These are phyloP conservation scores for Balansia obtecta DNA, from an alignment of 2,329 filamentous ascomycete species.

Conservation along the genomic window DNA sequence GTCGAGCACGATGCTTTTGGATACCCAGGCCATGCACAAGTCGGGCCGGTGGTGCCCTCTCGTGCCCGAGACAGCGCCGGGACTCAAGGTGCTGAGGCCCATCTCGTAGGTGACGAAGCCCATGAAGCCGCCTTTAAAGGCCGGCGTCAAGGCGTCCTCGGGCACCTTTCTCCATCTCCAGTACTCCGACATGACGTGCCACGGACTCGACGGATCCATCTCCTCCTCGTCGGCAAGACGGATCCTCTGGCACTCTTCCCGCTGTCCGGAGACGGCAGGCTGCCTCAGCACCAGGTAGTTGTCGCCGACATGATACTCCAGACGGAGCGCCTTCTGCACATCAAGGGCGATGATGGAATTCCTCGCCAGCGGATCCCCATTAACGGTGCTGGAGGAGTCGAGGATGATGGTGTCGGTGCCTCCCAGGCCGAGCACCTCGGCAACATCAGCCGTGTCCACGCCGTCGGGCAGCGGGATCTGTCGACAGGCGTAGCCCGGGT, in stretches of 20 bases:
- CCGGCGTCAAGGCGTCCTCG: conserved; percentile 15
- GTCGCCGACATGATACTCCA: conserved; percentile 46
- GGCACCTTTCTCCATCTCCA: conserved; percentile 18
- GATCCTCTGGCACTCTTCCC: conserved; percentile 16
- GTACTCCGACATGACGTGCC: conserved; percentile 38
- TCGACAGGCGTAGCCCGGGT: conserved; percentile 25
- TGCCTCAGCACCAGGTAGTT: conserved; percentile 19
- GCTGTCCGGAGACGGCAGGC: conserved; percentile 9
- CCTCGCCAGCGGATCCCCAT: conserved; percentile 30
- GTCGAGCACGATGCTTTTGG: conserved; percentile 66
- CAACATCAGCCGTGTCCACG: conserved; percentile 40
- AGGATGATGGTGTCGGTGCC: conserved; percentile 39
- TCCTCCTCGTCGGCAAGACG: conserved; percentile 10
- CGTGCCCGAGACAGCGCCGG: conserved; percentile 14
- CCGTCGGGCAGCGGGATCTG: conserved; percentile 31
- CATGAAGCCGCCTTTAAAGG: conserved; percentile 76
- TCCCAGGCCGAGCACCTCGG: conserved; percentile 33
- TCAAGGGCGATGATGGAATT: conserved; percentile 65
- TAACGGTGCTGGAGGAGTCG: conserved; percentile 45
- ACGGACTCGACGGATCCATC: conserved; percentile 26
- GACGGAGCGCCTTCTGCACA: conserved; percentile 39
- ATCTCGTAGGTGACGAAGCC: conserved; percentile 80
- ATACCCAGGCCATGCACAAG: conserved; percentile 63
- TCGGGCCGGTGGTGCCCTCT: conserved; percentile 44
- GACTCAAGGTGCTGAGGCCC: conserved; percentile 38